Evolutionary conservation across 805 yeast genomes (phyloP).

Genomic region (Candida railenensis): DNA sequence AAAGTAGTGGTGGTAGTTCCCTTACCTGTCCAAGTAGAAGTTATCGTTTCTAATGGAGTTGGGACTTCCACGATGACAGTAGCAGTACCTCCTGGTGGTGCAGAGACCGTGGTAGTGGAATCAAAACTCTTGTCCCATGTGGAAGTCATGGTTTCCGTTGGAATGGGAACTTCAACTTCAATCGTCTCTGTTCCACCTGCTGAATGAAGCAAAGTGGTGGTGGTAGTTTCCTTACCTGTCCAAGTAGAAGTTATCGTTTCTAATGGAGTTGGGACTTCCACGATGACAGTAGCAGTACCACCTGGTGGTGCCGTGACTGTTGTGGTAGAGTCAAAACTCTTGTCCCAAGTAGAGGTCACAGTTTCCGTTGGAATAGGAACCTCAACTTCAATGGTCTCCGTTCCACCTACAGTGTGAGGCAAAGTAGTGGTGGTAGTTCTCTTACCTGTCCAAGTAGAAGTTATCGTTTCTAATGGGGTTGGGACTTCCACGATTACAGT

Average conservation of each 20-base stretch:
- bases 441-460: background rate
- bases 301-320: slow-evolving; percentile 2
- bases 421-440: background rate
- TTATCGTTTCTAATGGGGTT: background rate
- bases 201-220: slow-evolving; percentile 7
- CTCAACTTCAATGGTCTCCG: slow-evolving; percentile 12
- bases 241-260: slow-evolving; percentile 9
- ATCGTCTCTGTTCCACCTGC: slow-evolving; percentile 10
- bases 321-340: background rate
- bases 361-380: slow-evolving; percentile 7
- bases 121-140: slow-evolving; percentile 9
- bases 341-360: background rate
- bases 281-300: background rate
- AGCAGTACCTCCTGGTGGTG: slow-evolving; percentile 4
- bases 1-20: slow-evolving; percentile 8
- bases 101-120: slow-evolving; percentile 1
- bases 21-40: background rate
- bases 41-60: background rate
- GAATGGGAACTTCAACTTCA: slow-evolving; percentile 15
- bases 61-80: slow-evolving; percentile 6
- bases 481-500: background rate
- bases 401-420: slow-evolving; percentile 8
- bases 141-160: slow-evolving; percentile 49
- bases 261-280: background rate
- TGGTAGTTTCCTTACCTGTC: slow-evolving; percentile 9